phyloP scores from a whole-genome alignment of 169 alveolate species.

The Eimeria nieschulzi region DNA sequence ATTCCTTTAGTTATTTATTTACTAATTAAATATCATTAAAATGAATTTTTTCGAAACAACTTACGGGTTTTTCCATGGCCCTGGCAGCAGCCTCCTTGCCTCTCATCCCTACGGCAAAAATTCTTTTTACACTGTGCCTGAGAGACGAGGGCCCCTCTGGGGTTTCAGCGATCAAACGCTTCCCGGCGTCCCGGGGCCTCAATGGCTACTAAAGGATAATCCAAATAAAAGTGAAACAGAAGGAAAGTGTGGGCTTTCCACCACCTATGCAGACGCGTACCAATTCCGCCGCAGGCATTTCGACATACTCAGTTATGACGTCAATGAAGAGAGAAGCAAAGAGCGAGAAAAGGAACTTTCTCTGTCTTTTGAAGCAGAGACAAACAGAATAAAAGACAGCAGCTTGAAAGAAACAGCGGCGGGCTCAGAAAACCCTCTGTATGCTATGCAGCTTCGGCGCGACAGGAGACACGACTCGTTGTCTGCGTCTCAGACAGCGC shows the following conservation, averaged over 20 bases:
- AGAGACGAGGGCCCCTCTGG: not conserved
- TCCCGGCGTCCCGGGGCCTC: constrained; percentile 10
- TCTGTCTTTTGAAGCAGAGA: too few relatives aligned
- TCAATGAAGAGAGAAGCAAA: not conserved
- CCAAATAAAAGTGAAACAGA: not conserved
- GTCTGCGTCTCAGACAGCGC: not conserved
- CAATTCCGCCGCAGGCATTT: not conserved
- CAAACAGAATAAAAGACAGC: not conserved
- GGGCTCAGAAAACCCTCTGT: not conserved
- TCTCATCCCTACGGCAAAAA: not conserved
- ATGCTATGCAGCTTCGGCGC: not conserved
- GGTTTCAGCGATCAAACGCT: constrained; percentile 1
- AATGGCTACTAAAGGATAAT: not conserved
- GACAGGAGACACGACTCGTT: not conserved
- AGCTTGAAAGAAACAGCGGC: not conserved
- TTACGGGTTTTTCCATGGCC: not conserved
- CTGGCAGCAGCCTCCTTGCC: not conserved
- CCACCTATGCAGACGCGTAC: not conserved
- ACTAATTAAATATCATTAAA: not conserved
- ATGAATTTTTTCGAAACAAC: constrained; percentile 1
- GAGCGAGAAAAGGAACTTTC: not conserved
- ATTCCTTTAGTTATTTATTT: too few relatives aligned
- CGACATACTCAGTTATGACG: not conserved
- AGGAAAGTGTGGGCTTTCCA: not conserved
- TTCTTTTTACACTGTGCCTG: not conserved